Conservation (phyloP, 345 rosid species). For the Odontarrhena argentea region DNA sequence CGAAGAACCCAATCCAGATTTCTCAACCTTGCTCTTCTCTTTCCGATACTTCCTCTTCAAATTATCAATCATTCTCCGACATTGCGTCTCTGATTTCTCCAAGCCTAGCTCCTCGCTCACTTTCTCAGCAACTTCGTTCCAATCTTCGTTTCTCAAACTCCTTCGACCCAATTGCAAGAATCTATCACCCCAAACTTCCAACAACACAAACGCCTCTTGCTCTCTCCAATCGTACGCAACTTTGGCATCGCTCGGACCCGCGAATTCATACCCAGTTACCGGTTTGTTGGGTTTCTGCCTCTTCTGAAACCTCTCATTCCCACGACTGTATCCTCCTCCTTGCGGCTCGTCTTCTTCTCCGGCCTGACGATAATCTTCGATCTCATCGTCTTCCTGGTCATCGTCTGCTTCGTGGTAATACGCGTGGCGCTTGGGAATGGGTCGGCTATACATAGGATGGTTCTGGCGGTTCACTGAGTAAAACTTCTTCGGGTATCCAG, state of each 20-base stretch:
- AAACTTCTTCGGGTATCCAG: constrained; percentile 61
- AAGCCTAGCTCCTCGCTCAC: constrained; percentile 74
- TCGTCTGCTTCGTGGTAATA: constrained; percentile 44
- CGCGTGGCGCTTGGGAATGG: constrained; percentile 37
- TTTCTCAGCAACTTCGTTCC: constrained; percentile 96
- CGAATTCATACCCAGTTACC: constrained; percentile 76
- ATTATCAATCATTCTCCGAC: constrained; percentile 82
- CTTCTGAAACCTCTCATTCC: constrained; percentile 62
- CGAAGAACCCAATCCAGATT: constrained; percentile 42
- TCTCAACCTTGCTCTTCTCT: constrained; percentile 66
- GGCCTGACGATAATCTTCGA: constrained; percentile 26
- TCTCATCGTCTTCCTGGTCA: constrained; percentile 33
- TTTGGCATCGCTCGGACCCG: constrained; percentile 65
- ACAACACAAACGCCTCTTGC: constrained; percentile 76
- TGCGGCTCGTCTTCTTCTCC: constrained; percentile 52
- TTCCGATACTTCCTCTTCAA: constrained; percentile 95
- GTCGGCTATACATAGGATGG: constrained; percentile 49
- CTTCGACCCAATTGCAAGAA: constrained; percentile 83
- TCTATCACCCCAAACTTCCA: constrained; percentile 93
- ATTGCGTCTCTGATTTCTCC: constrained; percentile 81
- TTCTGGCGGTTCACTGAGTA: constrained; percentile 61
- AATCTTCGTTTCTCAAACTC: constrained; percentile 90
- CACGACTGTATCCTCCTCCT: constrained; percentile 43
- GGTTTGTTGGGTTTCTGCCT: constrained; percentile 75
- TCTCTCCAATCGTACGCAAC: constrained; percentile 86